Evolutionary conservation across 78 protist genomes (phyloP), one percentile per base, ranked within the genome.

Genomic region (Dictyostelium brefeldianum): DNA sequence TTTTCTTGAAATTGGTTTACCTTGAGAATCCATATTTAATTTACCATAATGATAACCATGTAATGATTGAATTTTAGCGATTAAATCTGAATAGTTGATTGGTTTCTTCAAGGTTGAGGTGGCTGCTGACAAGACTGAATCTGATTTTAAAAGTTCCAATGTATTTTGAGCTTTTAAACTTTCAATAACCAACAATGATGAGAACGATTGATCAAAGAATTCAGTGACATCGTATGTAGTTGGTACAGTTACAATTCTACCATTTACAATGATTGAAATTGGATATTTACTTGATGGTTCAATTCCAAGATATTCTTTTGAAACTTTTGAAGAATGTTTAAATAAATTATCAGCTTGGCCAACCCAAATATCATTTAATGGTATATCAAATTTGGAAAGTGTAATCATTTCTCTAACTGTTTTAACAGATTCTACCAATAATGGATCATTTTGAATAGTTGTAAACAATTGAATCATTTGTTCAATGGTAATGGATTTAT

Each of bases 211-310:
- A 10, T 50, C 10, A 9, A 73, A 73, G 47, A 29, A 0, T 46
- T n/a, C 6, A 31, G 0, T 64, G 14, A 50, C 46, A 27, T 75
- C 81, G 25, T 36, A 75, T n/a, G 41, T 17, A 41, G 18, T 51
- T 71, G 79, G 54, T 77, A 64, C 65, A 20, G 46, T 50, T 22
- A 77, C 51, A 18, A 77, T 43, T 77, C 43, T 77, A 50, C 81
- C 81, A 77, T 77, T 77, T 14, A 50, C 57, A 15, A 77, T 9
- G 10, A 77, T 36, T 43, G 51, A 47, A 46, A 73, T 12, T 36
- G 79, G 79, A 2, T 14, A n/a, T n/a, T 46, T 46, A 73, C n/a
- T 36, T 7, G 59, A 6, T 8, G 36, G 9, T 36, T 73, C 20
- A 9, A 73, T 17, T 3, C 46, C 56, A 46, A 73, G 54, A 46